Conservation (phyloP, 2,329 filamentous ascomycete species). For the Fusarium sp. region DNA sequence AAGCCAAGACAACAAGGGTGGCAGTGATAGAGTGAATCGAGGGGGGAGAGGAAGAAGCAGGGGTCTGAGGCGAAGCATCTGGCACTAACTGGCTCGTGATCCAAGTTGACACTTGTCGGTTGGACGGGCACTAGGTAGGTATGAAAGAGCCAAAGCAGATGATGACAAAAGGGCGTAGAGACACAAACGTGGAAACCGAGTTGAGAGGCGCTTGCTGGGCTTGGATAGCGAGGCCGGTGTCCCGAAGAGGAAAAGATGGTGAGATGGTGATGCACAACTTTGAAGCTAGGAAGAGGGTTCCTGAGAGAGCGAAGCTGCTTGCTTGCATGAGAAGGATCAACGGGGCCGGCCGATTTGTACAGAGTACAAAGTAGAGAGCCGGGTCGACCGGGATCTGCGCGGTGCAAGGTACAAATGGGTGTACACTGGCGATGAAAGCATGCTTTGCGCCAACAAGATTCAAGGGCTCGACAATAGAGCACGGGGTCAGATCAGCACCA, state of each 20-base stretch:
- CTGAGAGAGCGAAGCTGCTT: constrained; percentile 29
- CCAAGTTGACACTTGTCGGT: constrained; percentile 33
- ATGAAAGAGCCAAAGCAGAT: constrained; percentile 19
- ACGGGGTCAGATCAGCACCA: constrained; percentile 1
- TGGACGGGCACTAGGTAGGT: constrained; percentile 11
- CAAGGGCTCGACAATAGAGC: not conserved
- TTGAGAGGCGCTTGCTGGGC: constrained; percentile 17
- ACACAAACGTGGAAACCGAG: constrained; percentile 28
- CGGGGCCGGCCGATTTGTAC: constrained; percentile 16
- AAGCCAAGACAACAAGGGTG: constrained; percentile 22
- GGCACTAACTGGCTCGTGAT: constrained; percentile 41
- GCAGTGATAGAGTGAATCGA: constrained; percentile 5
- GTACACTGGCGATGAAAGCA: constrained; percentile 1
- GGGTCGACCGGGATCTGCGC: constrained; percentile 22
- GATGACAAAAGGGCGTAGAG: constrained; percentile 9
- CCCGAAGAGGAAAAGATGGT: constrained; percentile 32
- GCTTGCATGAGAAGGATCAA: constrained; percentile 35
- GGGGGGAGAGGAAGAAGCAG: not conserved
- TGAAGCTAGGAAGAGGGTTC: constrained; percentile 18
- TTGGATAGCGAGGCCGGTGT: constrained; percentile 38
- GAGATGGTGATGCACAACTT: constrained; percentile 23
- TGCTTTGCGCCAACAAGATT: constrained; percentile 9
- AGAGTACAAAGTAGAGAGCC: constrained; percentile 7
- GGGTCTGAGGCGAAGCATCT: constrained; percentile 39
- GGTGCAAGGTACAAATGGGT: constrained; percentile 17